Percentiles rank a stretch among this genome's conserved stretches.
Evolutionary conservation across 1,284 basidiomycete species (phyloP).

Genomic region (Omphalotus olearius): DNA sequence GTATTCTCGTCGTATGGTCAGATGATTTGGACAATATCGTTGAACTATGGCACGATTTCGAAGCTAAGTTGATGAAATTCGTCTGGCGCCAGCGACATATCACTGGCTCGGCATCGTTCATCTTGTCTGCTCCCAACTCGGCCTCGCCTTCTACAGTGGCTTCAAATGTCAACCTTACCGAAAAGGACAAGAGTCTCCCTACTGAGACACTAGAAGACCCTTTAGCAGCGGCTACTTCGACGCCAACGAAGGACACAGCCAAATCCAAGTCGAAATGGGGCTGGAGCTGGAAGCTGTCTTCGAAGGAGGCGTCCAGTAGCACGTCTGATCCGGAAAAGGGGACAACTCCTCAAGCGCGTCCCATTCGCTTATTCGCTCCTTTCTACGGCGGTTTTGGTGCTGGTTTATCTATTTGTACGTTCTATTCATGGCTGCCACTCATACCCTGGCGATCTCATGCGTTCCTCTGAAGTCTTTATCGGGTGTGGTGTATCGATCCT

Average conservation of each 20-base stretch:
- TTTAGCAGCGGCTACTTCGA: too few relatives aligned
- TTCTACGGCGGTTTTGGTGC: slow-evolving; percentile 73
- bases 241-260: not conserved
- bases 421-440: not conserved
- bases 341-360: slow-evolving; percentile 38
- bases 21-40: slow-evolving; percentile 72
- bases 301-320: slow-evolving; percentile 31
- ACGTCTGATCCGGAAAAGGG: slow-evolving; percentile 50
- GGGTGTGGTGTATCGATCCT: slow-evolving; percentile 53
- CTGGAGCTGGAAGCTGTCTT: slow-evolving; percentile 27
- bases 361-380: slow-evolving; percentile 72
- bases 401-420: slow-evolving; percentile 59
- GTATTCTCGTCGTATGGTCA: slow-evolving; percentile 73
- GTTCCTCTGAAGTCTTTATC: slow-evolving; percentile 48
- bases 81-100: slow-evolving; percentile 60
- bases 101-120: slow-evolving; percentile 28
- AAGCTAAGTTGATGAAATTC: slow-evolving; percentile 76
- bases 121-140: slow-evolving; percentile 31
- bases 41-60: slow-evolving; percentile 60
- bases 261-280: slow-evolving; percentile 20
- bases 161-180: slow-evolving; percentile 50
- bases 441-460: slow-evolving; percentile 9
- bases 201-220: not conserved
- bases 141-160: slow-evolving; percentile 35
- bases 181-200: slow-evolving; percentile 24